phyloP scores from a whole-genome alignment of 2,329 filamentous ascomycete species.

The Clarireedia sp. region DNA sequence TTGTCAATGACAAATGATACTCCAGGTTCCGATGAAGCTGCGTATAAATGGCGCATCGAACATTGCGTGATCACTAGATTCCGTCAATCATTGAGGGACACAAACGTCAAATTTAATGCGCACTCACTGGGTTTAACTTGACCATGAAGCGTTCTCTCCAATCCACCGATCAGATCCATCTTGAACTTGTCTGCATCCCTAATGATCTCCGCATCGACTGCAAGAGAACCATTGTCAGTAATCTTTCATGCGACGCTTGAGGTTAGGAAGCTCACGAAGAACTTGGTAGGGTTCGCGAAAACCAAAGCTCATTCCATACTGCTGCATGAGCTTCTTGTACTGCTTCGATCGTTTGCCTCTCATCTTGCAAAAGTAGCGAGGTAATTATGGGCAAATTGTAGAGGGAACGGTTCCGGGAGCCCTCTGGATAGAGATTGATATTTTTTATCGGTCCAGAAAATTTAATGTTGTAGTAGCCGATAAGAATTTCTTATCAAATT shows the following conservation, averaged over 20 bases:
- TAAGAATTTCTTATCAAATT: conserved; percentile 14
- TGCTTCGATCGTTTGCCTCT: conserved; percentile 63
- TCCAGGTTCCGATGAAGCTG: conserved; percentile 46
- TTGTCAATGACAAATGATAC: conserved; percentile 52
- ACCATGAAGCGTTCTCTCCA: conserved; percentile 79
- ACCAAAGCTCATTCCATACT: conserved; percentile 78
- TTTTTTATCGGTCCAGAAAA: conserved; percentile 9
- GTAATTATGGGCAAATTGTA: background rate
- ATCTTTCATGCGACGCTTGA: background rate
- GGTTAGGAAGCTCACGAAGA: conserved; percentile 43
- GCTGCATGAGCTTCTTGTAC: conserved; percentile 88
- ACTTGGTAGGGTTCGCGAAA: conserved; percentile 95
- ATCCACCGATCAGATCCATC: conserved; percentile 73
- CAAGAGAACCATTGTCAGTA: conserved; percentile 10
- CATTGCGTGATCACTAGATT: conserved; percentile 68
- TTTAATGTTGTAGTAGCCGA: conserved; percentile 10
- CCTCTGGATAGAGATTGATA: conserved; percentile 1
- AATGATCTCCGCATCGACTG: conserved; percentile 79
- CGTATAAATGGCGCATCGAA: conserved; percentile 72
- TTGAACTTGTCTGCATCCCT: conserved; percentile 75
- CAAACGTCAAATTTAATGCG: background rate
- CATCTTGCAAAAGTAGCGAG: conserved; percentile 38
- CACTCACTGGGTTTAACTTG: conserved; percentile 70
- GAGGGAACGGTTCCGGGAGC: background rate
- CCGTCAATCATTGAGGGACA: conserved; percentile 7